Base-by-base conservation (phyloP, 208 protist species). In the Acanthamoeba healyi region DNA sequence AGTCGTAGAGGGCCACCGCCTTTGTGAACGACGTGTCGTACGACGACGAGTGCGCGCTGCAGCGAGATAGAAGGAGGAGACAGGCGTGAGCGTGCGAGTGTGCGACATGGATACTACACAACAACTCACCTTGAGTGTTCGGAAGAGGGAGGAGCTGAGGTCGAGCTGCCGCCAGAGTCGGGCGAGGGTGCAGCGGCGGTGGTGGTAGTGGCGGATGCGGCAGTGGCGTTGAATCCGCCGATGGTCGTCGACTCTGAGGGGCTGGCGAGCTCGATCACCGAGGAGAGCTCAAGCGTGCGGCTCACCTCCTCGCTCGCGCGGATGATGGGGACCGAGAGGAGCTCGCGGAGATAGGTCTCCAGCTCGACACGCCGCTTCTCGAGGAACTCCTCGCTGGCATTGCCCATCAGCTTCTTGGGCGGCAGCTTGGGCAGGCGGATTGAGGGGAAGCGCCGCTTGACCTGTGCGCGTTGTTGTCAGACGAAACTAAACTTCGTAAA, bases 351-450 rank as follows among this genome's bases (percentile, higher is more conserved):
- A 54, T 90, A 90, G 26, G 22, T 29, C 34, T 90, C 82, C 17
- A 90, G 82, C 54, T 90, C 58, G 54, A 10, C 19, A 3, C 82
- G 82, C 26, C 82, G 82, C 82, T 70, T 63, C 54, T 90, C 82
- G 2, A 90, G 49, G 82, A 90, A 90, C 54, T 90, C 82, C 54
- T 63, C 82, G n/a, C 58, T 90, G 5, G 49, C 82, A 29, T 90
- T 90, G 82, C 82, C 82, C 54, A 90, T 70, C 82, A 90, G 82
- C 54, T 90, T 90, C 82, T 90, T 90, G 54, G 54, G 54, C 32
- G 82, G 82, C 3, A 90, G 82, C 82, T 90, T 90, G 49, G 82
- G 82, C 54, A 90, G 26, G 22, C 58, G 29, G 4, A 90, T 90
- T 9, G 54, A 72, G 10, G 82, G 82, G 29, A 72, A 90, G 36